Base-by-base conservation (phyloP, 2,329 filamentous ascomycete genomes). In the Hortaea sp. region DNA sequence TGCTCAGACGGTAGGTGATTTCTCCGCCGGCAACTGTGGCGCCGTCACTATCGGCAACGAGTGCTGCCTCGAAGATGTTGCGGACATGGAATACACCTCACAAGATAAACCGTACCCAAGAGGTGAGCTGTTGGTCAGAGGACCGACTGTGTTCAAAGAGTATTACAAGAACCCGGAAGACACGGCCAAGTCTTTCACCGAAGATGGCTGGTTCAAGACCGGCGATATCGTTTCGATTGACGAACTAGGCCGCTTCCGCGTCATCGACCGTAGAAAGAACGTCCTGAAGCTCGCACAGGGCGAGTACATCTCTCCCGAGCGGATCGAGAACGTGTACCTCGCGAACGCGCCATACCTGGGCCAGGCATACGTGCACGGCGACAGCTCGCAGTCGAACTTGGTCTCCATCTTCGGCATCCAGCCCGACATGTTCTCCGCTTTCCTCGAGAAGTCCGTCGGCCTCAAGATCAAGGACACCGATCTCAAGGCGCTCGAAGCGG, bases 241-340 rank as follows among this genome's bases (percentile, higher is more conserved):
- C 66, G 81, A 81, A 55, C 68, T 85, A 61, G 92, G 92, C 51
- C 86, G 89, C 50, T 84, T 97, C 73, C 82, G 79, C 67, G 94
- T 98, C 67, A 84, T 98, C 59, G 92, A 98, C 68, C 88, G 92
- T 59, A 84, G 88, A 70, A 98, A 98, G 84, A 97, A 97, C 69
- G 87, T 98, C n/a, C 80, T 98, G 63, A 98, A 98, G 77, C 79
- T 98, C 46, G 83, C 90, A 0, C 92, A 98, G 68, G 92, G 92
- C 65, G 92, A 98, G 71, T 98, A 98, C 69, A 88, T 98, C 60
- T 95, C 89, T 1, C 92, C 92, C 10, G 92, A 98, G 71, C 86
- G 89, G 47, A 87, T 98, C 62, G 92, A 98, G 73, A 95, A 95
- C 65, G 84, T 95, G 32, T 94, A 89, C 66, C 74, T 94, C 52